Percentiles rank a stretch among this genome's conserved stretches.
These are phyloP conservation scores for Hypoxylon cercidicola DNA, from an alignment of 495 filamentous ascomycete genomes.

Conservation along the genomic window DNA sequence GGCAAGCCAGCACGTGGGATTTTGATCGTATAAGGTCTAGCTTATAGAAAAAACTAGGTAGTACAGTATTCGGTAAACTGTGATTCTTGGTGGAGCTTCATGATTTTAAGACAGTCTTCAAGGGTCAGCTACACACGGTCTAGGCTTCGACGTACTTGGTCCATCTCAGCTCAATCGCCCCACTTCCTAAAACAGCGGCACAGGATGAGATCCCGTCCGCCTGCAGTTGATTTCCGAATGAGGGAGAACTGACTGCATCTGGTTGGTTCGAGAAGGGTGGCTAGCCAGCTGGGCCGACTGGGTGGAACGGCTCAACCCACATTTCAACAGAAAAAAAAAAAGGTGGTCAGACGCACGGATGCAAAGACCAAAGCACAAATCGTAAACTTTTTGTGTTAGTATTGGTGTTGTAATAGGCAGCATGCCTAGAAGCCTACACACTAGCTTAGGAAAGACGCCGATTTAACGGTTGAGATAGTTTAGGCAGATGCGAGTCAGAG, in stretches of 20 bases:
- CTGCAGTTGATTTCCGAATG: conserved; percentile 41
- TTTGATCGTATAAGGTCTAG: conserved; percentile 1
- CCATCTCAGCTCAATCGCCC: conserved; percentile 39
- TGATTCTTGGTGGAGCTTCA: conserved; percentile 6
- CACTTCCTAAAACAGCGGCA: conserved; percentile 29
- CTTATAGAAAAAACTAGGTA: background rate
- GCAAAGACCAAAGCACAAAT: background rate
- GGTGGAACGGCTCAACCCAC: conserved; percentile 11
- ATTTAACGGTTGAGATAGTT: conserved; percentile 4
- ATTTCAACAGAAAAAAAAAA: conserved; percentile 14
- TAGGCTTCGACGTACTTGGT: conserved; percentile 20
- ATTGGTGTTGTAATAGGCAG: background rate
- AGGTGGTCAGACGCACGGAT: conserved; percentile 30
- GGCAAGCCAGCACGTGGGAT: conserved; percentile 29
- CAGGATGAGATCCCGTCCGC: conserved; percentile 34
- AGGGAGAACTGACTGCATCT: conserved; percentile 16
- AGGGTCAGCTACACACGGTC: conserved; percentile 26
- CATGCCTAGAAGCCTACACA: background rate
- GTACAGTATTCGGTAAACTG: background rate
- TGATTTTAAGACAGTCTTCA: conserved; percentile 26
- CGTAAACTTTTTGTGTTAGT: background rate
- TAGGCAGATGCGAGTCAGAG: conserved; percentile 34
- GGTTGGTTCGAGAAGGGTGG: conserved; percentile 26
- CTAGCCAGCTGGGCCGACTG: conserved; percentile 16
- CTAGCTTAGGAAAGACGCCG: background rate